These are phyloP conservation scores for Camellia oleifera DNA, from an alignment of 179 eudicot species.

Conservation along the genomic window DNA sequence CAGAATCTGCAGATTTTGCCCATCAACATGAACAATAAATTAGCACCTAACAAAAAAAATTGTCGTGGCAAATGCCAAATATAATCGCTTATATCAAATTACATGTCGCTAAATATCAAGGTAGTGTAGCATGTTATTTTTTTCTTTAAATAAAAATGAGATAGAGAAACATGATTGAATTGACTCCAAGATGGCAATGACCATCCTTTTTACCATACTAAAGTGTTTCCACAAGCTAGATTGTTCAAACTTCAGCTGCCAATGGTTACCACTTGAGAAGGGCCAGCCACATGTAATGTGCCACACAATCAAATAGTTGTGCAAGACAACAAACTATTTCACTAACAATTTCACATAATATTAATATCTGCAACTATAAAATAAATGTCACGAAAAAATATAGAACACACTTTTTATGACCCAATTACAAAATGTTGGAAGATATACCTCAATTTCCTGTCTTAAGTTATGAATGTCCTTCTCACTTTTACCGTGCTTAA, in stretches of 20 bases:
- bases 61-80: neutral
- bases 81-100: neutral
- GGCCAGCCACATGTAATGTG: neutral
- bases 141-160: neutral
- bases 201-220: neutral
- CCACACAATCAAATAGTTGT: neutral
- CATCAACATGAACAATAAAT: neutral
- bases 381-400: neutral
- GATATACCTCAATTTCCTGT: conserved; percentile 92
- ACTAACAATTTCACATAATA: neutral
- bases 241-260: neutral
- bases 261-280: neutral
- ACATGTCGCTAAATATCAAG: neutral
- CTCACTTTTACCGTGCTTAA: conserved; percentile 93
- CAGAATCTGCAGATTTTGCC: conserved; percentile 55
- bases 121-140: neutral
- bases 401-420: neutral
- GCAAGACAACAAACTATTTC: neutral
- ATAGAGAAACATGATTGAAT: neutral
- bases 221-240: neutral
- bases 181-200: neutral
- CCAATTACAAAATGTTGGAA: neutral
- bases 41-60: neutral
- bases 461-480: conserved; percentile 89
- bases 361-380: neutral